Base-by-base conservation (phyloP, 345 rosid genomes). In the Hibiscus syriacus region DNA sequence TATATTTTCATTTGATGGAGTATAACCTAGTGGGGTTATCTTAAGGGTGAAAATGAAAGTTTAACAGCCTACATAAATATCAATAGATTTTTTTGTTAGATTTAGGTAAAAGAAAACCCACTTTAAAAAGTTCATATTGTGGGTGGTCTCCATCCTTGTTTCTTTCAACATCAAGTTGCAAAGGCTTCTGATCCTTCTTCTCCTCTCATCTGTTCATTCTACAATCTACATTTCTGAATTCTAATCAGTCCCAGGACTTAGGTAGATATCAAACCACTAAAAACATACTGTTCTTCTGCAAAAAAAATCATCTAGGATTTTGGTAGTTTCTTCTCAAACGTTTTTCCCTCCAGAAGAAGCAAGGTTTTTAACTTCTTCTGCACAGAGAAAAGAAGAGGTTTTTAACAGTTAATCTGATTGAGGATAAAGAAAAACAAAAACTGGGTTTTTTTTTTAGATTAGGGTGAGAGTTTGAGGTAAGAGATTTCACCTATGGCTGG, bases 91-190 rank as follows among this genome's bases (percentile, higher is more conserved):
- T 64, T n/a, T 76, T 30, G 75, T 70, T 77, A 61, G 79, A 74
- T 82, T 70, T 66, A 67, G 75, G 67, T 71, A 52, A 74, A 73
- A 49, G 53, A n/a, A n/a, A n/a, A n/a, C 50, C 20, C 22, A 52
- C 48, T 29, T 71, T 55, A 46, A 71, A 71, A 69, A 66, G 45
- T 54, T 67, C 66, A 48, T 50, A 23, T 17, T 60, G 68, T 58
- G 2, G 14, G 61, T 72, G 30, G 41, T 43, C 54, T 61, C n/a
- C 3, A 57, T 54, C 39, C 32, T 73, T 75, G 45, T 46, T 38
- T 54, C 63, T 68, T 70, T 73, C 70, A 27, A 48, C 67, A 66
- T 74, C 59, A 78, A 73, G 59, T 61, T 71, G 67, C 75, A 64
- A 58, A 55, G 50, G 36, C 4, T 29, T 46, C 57, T 43, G 45